Evolutionary conservation across 768 basidiomycete genomes (phyloP).

Genomic region (Kondoa malvinella): DNA sequence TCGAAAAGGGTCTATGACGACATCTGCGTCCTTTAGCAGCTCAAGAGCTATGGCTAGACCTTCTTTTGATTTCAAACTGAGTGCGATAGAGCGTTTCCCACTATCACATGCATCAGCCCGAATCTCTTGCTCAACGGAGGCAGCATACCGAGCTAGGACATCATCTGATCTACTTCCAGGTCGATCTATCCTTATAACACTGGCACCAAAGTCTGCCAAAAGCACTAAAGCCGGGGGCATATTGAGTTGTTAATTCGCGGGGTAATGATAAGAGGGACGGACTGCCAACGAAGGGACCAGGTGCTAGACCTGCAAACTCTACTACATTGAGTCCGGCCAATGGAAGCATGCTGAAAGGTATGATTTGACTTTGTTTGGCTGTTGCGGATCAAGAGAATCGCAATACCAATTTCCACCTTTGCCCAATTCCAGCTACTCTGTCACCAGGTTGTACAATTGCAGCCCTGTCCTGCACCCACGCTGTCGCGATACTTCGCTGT

Average conservation of each 20-base stretch:
- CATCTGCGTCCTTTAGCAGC: conserved; percentile 50
- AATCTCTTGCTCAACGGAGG: too few species aligned
- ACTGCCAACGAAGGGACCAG: conserved; percentile 53
- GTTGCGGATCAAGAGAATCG: too few species aligned
- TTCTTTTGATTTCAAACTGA: conserved; percentile 47
- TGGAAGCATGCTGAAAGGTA: background rate
- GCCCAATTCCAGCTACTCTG: too few species aligned
- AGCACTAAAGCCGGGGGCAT: conserved; percentile 36
- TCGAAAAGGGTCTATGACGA: conserved; percentile 66
- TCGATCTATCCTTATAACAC: conserved; percentile 55
- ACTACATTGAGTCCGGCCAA: conserved; percentile 13
- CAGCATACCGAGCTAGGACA: conserved; percentile 16
- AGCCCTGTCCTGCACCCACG: too few species aligned
- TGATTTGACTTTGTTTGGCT: too few species aligned
- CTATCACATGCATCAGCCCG: conserved; percentile 33
- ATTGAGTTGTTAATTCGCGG: background rate
- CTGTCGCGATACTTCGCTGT: too few species aligned
- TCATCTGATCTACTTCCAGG: conserved; percentile 31
- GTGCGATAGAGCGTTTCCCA: conserved; percentile 55
- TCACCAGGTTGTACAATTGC: too few species aligned
- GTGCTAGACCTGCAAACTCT: conserved; percentile 67
- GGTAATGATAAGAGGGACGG: background rate
- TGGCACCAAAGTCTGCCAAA: conserved; percentile 60
- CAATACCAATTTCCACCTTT: too few species aligned
- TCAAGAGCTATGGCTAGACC: conserved; percentile 44